Conservation (phyloP, 805 yeast species). For the Candida easanensis region DNA sequence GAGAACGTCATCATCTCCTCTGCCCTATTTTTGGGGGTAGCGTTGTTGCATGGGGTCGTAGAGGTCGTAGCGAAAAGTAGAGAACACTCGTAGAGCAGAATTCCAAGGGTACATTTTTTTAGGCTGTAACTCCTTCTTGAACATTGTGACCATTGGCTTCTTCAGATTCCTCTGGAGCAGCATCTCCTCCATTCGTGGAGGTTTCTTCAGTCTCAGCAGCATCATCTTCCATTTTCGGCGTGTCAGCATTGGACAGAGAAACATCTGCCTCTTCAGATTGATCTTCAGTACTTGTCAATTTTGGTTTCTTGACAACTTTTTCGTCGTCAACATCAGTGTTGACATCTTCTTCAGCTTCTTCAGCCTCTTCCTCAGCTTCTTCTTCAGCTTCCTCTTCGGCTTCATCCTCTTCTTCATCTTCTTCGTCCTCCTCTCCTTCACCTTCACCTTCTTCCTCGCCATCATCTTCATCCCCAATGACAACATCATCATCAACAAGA, state of each 20-base stretch:
- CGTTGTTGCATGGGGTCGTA: too few species aligned
- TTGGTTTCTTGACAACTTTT: conserved; percentile 14
- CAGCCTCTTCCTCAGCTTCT: conserved; percentile 36
- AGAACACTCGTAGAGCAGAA: too few species aligned
- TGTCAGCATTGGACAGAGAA: conserved; percentile 15
- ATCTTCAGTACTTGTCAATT: conserved; percentile 1
- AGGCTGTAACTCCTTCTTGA: too few species aligned
- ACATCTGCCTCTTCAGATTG: conserved; percentile 3
- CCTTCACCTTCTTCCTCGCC: conserved; percentile 42
- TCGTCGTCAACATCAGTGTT: conserved; percentile 26
- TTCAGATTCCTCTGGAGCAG: neutral
- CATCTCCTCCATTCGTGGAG: neutral
- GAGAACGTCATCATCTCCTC: too few species aligned
- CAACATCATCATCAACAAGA: conserved; percentile 52
- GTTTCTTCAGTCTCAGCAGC: conserved; percentile 5
- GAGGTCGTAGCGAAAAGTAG: too few species aligned
- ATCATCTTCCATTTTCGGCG: conserved; percentile 20
- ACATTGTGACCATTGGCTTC: neutral
- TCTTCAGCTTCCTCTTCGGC: conserved; percentile 42
- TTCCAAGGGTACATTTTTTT: too few species aligned
- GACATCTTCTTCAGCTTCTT: conserved; percentile 32
- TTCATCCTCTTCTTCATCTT: conserved; percentile 45
- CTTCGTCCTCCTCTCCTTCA: conserved; percentile 43
- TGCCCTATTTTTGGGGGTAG: too few species aligned
- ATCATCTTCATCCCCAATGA: conserved; percentile 36